A percentile compares a stretch with the other conserved stretches of the same genome.
Evolutionary conservation across 1,284 basidiomycete species (phyloP).

Genomic region (Tetrapyrgos nigripes): DNA sequence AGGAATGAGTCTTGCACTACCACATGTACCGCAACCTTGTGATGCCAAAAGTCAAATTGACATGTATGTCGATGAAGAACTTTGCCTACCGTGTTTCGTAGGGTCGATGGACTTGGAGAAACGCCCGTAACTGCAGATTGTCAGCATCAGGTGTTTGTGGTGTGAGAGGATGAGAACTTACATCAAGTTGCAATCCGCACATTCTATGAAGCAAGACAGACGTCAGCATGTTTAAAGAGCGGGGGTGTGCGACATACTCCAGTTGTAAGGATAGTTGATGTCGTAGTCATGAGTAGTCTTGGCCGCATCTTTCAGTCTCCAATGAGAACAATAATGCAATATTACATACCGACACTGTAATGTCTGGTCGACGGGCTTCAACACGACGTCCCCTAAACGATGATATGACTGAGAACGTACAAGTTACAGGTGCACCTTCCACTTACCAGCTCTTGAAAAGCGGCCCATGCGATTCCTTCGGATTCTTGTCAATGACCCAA

Average conservation of each 20-base stretch:
- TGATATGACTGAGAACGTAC: not conserved
- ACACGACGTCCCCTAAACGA: constrained; percentile 65
- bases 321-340: not conserved
- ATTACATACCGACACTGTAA: constrained; percentile 69
- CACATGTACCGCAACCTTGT: constrained; percentile 27
- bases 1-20: constrained; percentile 60
- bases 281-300: constrained; percentile 80
- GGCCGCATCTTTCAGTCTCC: not conserved
- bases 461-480: constrained; percentile 72
- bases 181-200: constrained; percentile 70
- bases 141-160: not conserved
- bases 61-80: not conserved
- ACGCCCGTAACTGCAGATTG: constrained; percentile 67
- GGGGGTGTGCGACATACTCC: constrained; percentile 59
- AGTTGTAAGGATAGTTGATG: constrained; percentile 78
- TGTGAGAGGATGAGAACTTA: constrained; percentile 37
- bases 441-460: constrained; percentile 75
- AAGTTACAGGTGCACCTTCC: not conserved
- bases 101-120: constrained; percentile 79
- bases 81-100: constrained; percentile 50
- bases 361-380: constrained; percentile 66
- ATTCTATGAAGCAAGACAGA: constrained; percentile 49
- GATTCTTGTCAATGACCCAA: constrained; percentile 76
- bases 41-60: not conserved
- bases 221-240: not conserved